Percentiles rank a stretch among this genome's conserved stretches.
phyloP scores from a whole-genome alignment of 768 basidiomycete genomes.

The Lactarius hengduanensis region DNA sequence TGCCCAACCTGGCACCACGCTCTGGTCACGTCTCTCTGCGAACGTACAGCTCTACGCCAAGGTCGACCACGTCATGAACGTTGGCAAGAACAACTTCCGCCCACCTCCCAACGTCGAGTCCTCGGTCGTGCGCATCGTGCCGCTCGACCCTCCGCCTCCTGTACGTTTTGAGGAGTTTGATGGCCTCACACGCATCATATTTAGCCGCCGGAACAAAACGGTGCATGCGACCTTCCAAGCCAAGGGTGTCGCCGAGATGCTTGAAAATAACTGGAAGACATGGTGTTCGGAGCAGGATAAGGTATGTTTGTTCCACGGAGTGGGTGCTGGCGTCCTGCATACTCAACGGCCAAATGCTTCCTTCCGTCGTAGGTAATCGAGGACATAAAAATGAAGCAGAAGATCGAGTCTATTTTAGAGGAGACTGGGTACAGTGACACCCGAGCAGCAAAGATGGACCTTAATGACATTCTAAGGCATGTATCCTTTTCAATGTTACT shows the following conservation, averaged over 20 bases:
- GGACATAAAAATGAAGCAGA: slow-evolving; percentile 17
- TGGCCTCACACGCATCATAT: slow-evolving; percentile 87
- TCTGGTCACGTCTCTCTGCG: slow-evolving; percentile 94
- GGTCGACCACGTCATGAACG: slow-evolving; percentile 94
- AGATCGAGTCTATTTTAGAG: slow-evolving; percentile 26
- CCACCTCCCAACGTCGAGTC: slow-evolving; percentile 91
- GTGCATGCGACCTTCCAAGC: slow-evolving; percentile 88
- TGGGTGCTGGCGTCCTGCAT: not conserved
- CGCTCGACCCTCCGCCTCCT: slow-evolving; percentile 92
- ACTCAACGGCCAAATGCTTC: not conserved
- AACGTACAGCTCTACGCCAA: slow-evolving; percentile 98
- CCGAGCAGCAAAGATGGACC: slow-evolving; percentile 30
- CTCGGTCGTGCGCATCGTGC: slow-evolving; percentile 86
- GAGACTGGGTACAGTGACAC: slow-evolving; percentile 25
- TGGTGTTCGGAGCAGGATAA: slow-evolving; percentile 82
- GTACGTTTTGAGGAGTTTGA: slow-evolving; percentile 57
- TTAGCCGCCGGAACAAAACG: slow-evolving; percentile 87
- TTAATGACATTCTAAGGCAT: slow-evolving; percentile 23
- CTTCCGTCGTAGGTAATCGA: not conserved
- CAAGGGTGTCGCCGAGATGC: slow-evolving; percentile 91
- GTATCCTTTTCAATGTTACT: not conserved
- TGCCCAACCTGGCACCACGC: slow-evolving; percentile 74
- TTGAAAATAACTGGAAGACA: slow-evolving; percentile 73
- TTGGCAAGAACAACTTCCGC: slow-evolving; percentile 95
- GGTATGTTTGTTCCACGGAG: slow-evolving; percentile 24